phyloP scores from a whole-genome alignment of 306 rosid genomes.

The Macrotyloma uniflorum region DNA sequence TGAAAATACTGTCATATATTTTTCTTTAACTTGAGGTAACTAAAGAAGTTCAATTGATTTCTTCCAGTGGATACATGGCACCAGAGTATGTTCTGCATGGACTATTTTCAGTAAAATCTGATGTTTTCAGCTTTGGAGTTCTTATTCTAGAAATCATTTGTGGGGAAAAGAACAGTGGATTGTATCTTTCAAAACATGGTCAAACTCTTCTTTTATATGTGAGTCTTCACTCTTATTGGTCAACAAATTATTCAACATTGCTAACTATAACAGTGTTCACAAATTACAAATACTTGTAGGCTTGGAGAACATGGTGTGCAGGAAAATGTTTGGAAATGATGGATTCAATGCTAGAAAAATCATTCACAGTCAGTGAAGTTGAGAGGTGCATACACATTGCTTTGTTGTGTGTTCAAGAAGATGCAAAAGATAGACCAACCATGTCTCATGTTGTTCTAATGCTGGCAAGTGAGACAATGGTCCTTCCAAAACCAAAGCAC shows the following conservation, averaged over 20 bases:
- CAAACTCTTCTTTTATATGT: slow-evolving; percentile 35
- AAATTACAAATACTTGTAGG: background rate
- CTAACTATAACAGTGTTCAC: background rate
- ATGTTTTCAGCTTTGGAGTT: slow-evolving; percentile 50
- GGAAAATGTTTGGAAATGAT: slow-evolving; percentile 4
- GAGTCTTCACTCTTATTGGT: background rate
- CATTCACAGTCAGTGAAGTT: background rate
- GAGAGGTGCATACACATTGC: background rate
- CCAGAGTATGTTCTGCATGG: slow-evolving; percentile 52
- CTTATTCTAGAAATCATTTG: slow-evolving; percentile 41
- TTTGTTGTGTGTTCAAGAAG: background rate
- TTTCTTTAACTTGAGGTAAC: background rate
- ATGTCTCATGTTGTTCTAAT: slow-evolving; percentile 32
- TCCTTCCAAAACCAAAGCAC: slow-evolving; percentile 42
- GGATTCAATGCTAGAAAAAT: background rate
- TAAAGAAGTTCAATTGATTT: background rate
- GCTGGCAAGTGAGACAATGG: slow-evolving; percentile 24
- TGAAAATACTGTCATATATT: background rate
- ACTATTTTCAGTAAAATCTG: slow-evolving; percentile 44
- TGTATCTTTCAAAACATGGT: slow-evolving; percentile 30
- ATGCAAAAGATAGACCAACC: slow-evolving; percentile 35
- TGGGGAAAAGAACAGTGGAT: slow-evolving; percentile 32
- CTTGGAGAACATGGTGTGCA: slow-evolving; percentile 37
- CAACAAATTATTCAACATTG: background rate
- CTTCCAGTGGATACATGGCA: slow-evolving; percentile 53